These are phyloP conservation scores for Boletus bicolor DNA, from an alignment of 768 basidiomycete species.

Conservation along the genomic window DNA sequence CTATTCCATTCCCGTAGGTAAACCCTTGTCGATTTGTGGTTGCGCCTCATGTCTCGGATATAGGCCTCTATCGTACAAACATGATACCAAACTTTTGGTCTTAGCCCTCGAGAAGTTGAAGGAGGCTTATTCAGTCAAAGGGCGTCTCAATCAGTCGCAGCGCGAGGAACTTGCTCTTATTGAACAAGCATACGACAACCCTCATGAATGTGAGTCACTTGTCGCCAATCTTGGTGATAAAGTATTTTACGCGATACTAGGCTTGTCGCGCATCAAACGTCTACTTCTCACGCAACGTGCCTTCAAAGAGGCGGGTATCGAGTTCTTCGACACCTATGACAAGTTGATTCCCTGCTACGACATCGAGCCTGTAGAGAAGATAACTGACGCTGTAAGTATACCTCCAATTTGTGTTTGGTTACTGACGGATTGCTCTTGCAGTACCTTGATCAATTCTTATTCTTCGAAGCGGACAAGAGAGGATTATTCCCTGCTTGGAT, in stretches of 20 bases:
- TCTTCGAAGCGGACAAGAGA: constrained; percentile 98
- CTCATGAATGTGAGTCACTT: constrained; percentile 78
- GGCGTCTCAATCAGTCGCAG: constrained; percentile 95
- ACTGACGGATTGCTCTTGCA: constrained; percentile 29
- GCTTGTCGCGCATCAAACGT: constrained; percentile 96
- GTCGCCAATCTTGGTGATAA: not conserved
- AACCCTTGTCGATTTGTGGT: not conserved
- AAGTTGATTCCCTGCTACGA: constrained; percentile 99
- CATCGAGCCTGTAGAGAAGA: constrained; percentile 99
- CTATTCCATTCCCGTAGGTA: constrained; percentile 94
- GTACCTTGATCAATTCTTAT: constrained; percentile 97
- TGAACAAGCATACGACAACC: constrained; percentile 99
- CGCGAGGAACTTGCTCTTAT: constrained; percentile 97
- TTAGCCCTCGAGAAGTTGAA: constrained; percentile 97
- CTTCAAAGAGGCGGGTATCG: constrained; percentile 97
- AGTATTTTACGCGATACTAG: constrained; percentile 31
- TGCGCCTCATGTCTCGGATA: constrained; percentile 1
- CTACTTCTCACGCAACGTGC: constrained; percentile 94
- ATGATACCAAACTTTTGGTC: constrained; percentile 96
- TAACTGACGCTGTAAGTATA: constrained; percentile 85
- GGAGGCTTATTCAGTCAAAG: constrained; percentile 98
- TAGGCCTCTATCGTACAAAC: constrained; percentile 95
- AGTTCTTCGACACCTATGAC: constrained; percentile 97
- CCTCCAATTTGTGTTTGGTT: not conserved
- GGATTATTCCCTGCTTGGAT: constrained; percentile 99